A percentile compares a stretch with the other conserved stretches of the same genome.
These are phyloP conservation scores for Stachybotrys elegans DNA, from an alignment of 2,329 filamentous ascomycete species.

Conservation along the genomic window DNA sequence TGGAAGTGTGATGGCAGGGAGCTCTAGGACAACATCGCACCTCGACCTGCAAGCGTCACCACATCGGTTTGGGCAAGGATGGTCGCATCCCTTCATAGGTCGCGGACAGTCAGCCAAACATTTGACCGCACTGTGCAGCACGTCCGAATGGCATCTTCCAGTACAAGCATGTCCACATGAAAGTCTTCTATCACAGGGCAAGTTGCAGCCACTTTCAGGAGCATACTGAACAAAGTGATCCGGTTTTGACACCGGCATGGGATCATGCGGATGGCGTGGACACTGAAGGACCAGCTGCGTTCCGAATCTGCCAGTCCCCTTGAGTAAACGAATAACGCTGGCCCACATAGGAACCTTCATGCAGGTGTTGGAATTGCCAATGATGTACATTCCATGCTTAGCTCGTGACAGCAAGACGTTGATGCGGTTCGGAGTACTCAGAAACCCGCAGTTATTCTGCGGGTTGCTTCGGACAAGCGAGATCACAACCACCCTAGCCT, in stretches of 20 bases:
- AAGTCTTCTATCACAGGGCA: conserved; percentile 44
- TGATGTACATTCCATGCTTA: conserved; percentile 65
- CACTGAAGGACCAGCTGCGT: conserved; percentile 49
- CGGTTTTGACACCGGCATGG: conserved; percentile 44
- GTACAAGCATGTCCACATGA: conserved; percentile 43
- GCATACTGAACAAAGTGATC: conserved; percentile 52
- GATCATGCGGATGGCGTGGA: conserved; percentile 50
- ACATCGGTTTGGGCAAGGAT: conserved; percentile 37
- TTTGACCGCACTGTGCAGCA: conserved; percentile 39
- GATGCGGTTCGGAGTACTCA: conserved; percentile 61
- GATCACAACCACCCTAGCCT: conserved; percentile 65
- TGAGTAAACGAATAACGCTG: conserved; percentile 49
- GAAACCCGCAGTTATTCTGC: conserved; percentile 55
- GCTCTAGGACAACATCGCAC: conserved; percentile 28
- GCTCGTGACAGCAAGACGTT: conserved; percentile 65
- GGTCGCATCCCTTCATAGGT: conserved; percentile 34
- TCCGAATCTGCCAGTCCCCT: conserved; percentile 41
- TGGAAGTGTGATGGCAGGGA: conserved; percentile 24
- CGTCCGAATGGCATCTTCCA: conserved; percentile 40
- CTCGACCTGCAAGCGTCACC: conserved; percentile 34
- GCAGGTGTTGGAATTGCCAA: conserved; percentile 60
- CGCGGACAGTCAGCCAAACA: conserved; percentile 41
- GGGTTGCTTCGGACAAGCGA: conserved; percentile 67
- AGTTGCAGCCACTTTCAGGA: conserved; percentile 58
- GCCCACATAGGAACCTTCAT: conserved; percentile 57